phyloP scores from a whole-genome alignment of 2,329 filamentous ascomycete species.

The Diaporthe eres region DNA sequence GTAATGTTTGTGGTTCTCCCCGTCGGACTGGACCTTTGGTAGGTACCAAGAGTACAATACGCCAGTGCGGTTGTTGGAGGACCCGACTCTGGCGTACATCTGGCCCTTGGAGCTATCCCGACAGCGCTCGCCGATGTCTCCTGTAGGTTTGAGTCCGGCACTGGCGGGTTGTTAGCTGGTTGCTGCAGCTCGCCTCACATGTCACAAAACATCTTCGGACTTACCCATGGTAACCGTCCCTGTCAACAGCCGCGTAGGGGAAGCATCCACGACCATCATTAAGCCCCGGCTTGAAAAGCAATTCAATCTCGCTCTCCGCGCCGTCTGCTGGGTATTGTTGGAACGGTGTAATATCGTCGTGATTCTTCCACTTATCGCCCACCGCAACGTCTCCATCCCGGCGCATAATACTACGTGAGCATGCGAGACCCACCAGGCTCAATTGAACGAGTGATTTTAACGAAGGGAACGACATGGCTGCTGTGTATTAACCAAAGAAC shows the following conservation, averaged over 20 bases:
- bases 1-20: slow-evolving; percentile 5
- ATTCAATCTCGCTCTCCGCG: not conserved
- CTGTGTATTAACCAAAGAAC: not conserved
- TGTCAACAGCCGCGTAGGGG: not conserved
- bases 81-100: slow-evolving; percentile 4
- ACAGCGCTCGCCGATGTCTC: slow-evolving; percentile 14
- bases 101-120: not conserved
- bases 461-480: not conserved
- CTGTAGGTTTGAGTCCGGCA: not conserved
- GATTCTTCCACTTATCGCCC: slow-evolving; percentile 8
- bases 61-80: not conserved
- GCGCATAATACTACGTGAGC: not conserved
- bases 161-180: not conserved
- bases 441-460: not conserved
- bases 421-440: not conserved
- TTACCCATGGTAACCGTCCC: not conserved
- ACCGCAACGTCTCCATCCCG: slow-evolving; percentile 10
- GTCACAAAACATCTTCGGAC: not conserved
- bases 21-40: slow-evolving; percentile 7
- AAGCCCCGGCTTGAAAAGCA: not conserved
- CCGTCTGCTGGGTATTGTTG: not conserved
- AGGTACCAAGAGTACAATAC: slow-evolving; percentile 5
- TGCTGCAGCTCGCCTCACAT: not conserved
- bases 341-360: slow-evolving; percentile 9
- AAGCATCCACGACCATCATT: slow-evolving; percentile 15